Base-by-base conservation (phyloP, 192 early-diverging fungal species). In the Lunasporangiospora selenospora region DNA sequence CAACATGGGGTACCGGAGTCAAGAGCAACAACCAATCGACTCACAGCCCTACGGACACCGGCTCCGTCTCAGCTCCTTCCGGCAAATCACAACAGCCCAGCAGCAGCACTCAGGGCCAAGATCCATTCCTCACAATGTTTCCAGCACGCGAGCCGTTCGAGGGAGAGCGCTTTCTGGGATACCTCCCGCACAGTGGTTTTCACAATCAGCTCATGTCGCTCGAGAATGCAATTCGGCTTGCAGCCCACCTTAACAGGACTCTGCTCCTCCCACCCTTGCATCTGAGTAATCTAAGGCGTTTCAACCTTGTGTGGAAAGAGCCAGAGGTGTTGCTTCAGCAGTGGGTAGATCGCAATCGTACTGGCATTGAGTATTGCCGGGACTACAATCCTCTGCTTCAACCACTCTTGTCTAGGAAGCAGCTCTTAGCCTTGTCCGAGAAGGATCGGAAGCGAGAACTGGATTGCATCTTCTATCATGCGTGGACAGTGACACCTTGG, bases 141-240 rank as follows among this genome's bases (percentile, higher is more conserved):
- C 73, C 73, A 19, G 33, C 50, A 31, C 37, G 73, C 16, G 56
- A 48, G 12, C 59, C 63, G 4, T 23, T 9, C 16, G 58, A 57
- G 38, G 58, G 44, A 7, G 82, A 84, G 45, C 62, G 65, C 40
- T 84, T 78, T 44, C 37, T 84, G 6, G 73, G 75, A 1, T 84
- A 80, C 44, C 58, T 81, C 27, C 78, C 82, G 8, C 82, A 84
- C 52, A 84, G 82, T 19, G 80, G 80, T 10, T 80, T 84, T 45
- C 80, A 84, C 21, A 84, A 84, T 24, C 82, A 84, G 44, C 70
- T 62, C 36, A 58, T 75, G 19, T 43, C 67, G 4, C 70, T 82
- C 19, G 80, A 84, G 43, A 84, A 81, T 47, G 80, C 81, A 10
- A 62, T 84, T 1, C 60, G 77, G 18, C 53, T 84, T 11, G 80